Conservation (phyloP, 2,329 filamentous ascomycete genomes). For the Akanthomyces muscarius region DNA sequence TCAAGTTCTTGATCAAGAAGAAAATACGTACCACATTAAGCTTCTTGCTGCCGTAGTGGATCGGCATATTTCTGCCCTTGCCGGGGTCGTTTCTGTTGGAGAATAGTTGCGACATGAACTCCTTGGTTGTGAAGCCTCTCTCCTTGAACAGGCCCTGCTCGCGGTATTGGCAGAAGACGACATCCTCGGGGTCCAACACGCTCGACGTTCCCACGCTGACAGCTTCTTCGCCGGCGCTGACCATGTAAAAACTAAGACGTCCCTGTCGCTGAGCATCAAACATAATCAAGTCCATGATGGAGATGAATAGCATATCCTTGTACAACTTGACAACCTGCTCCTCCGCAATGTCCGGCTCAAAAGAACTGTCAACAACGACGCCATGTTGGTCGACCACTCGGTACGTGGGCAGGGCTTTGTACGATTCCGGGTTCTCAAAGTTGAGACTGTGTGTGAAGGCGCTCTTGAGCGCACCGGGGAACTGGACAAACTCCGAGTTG, state of each 20-base stretch:
- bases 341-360: slow-evolving; percentile 65
- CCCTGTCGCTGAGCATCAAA: slow-evolving; percentile 96
- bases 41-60: slow-evolving; percentile 85
- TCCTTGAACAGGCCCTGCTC: slow-evolving; percentile 90
- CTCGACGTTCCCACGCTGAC: slow-evolving; percentile 86
- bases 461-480: slow-evolving; percentile 93
- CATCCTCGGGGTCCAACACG: slow-evolving; percentile 76
- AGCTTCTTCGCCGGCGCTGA: slow-evolving; percentile 89
- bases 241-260: slow-evolving; percentile 96
- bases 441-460: slow-evolving; percentile 78
- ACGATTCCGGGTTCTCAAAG: slow-evolving; percentile 70
- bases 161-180: slow-evolving; percentile 91
- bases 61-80: slow-evolving; percentile 89
- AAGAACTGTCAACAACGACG: slow-evolving; percentile 69
- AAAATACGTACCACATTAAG: slow-evolving; percentile 69
- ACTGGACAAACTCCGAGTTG: slow-evolving; percentile 58
- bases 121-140: slow-evolving; percentile 76
- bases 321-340: slow-evolving; percentile 57
- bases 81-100: slow-evolving; percentile 78
- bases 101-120: slow-evolving; percentile 96
- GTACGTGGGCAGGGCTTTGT: slow-evolving; percentile 81
- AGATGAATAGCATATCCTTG: slow-evolving; percentile 61
- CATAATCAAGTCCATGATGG: slow-evolving; percentile 96
- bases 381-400: slow-evolving; percentile 89
- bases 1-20: neutral